Base-by-base conservation (phyloP, 2,329 filamentous ascomycete species). In the Penicillium sp. region DNA sequence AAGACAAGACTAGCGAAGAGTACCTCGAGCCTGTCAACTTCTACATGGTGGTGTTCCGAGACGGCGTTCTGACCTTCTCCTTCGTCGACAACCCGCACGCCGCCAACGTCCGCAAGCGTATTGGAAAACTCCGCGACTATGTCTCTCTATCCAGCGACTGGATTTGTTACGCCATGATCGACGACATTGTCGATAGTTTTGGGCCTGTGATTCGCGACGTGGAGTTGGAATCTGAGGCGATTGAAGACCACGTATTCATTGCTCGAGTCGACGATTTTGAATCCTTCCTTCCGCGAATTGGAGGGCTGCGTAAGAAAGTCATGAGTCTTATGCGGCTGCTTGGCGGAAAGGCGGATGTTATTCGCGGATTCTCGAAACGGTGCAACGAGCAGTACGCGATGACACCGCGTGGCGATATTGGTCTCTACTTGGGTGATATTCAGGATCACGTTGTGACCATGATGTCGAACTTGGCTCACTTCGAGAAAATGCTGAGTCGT, bases 381-480 rank as follows among this genome's bases (percentile, higher is more conserved):
- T 99, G 94, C 83, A 99, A 97, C 72, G 93, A 97, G 70, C 91
- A 96, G 60, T 97, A 96, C 79, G 89, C 90, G 61, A 89, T 97
- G 48, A 96, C 94, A 1, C 94, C 94, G 6, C 89, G 92, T 45
- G 94, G 94, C 77, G 94, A 99, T 69, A 96, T 99, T 61, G 94
- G 92, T 21, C 84, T 99, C 67, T 99, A 99, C 70, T 83, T 99
- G 34, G 91, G 91, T 67, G 94, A 99, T 76, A 97, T 99, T 60
- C 94, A 99, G 75, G 94, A 99, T 76, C 94, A 99, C 82, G 93
- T 99, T 49, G 91, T 99, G 55, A 99, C 94, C 43, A 97, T 97
- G 93, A 96, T 96, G 83, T 94, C 90, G 63, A 99, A 96, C 74
- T 76, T 99, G 65, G 86, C 86, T 1, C 94, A 99, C 72, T 97